phyloP scores from a whole-genome alignment of 1,139 yeast species.

The Candida smagusa region DNA sequence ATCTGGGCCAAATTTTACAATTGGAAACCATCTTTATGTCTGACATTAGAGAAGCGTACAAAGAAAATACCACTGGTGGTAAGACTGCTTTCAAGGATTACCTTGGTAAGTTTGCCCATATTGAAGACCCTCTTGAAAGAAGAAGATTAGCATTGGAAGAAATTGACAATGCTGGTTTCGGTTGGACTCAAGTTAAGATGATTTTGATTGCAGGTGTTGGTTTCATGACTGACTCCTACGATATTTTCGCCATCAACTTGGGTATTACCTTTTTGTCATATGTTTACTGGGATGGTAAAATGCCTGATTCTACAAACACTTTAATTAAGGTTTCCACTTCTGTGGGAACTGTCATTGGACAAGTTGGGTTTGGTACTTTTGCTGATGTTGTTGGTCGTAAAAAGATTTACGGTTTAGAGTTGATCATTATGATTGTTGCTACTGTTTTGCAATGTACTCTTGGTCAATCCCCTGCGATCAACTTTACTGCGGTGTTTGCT shows the following conservation, averaged over 20 bases:
- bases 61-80: conserved; percentile 54
- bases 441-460: conserved; percentile 72
- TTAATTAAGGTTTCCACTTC: conserved; percentile 84
- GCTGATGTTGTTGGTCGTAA: conserved; percentile 90
- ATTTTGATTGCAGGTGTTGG: conserved; percentile 92
- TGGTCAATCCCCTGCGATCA: conserved; percentile 67
- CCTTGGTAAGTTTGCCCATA: conserved; percentile 77
- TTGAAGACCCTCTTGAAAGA: conserved; percentile 85
- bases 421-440: conserved; percentile 78
- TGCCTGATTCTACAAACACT: conserved; percentile 69
- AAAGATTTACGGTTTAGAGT: conserved; percentile 81
- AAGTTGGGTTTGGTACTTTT: conserved; percentile 76
- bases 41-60: conserved; percentile 20
- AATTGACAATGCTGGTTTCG: conserved; percentile 79
- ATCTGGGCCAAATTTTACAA: too few species aligned
- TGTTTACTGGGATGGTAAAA: conserved; percentile 67
- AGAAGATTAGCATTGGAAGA: conserved; percentile 86
- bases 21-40: conserved; percentile 13
- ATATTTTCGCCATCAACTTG: conserved; percentile 84
- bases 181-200: conserved; percentile 88
- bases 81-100: conserved; percentile 88
- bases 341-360: conserved; percentile 93
- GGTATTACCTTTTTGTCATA: conserved; percentile 72
- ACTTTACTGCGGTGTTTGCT: conserved; percentile 66
- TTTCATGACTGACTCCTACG: conserved; percentile 88